Conservation (phyloP, 2,329 filamentous ascomycete genomes). For the Aspergillus pseudoglaucus region DNA sequence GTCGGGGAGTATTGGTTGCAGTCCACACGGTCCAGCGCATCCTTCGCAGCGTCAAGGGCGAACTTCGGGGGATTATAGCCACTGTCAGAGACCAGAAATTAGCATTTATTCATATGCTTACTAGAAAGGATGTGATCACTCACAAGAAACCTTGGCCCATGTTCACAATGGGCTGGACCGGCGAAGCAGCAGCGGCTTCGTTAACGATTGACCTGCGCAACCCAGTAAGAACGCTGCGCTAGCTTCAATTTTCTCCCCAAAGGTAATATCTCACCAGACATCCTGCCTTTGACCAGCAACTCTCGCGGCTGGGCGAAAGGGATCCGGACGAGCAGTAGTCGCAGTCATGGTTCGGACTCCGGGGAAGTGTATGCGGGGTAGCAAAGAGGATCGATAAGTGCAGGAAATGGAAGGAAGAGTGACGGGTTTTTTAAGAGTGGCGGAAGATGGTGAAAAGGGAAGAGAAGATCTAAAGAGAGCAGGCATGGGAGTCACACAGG, state of each 20-base stretch:
- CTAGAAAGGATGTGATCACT: constrained; percentile 17
- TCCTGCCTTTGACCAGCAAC: constrained; percentile 47
- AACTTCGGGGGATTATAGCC: constrained; percentile 93
- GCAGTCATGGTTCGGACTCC: constrained; percentile 34
- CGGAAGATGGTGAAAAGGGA: constrained; percentile 2
- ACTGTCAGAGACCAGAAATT: constrained; percentile 19
- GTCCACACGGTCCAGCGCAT: constrained; percentile 81
- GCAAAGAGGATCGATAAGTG: constrained; percentile 3
- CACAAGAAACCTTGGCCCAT: constrained; percentile 60
- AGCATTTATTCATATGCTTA: neutral
- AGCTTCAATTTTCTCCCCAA: neutral
- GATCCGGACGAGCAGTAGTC: constrained; percentile 31
- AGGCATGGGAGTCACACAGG: neutral
- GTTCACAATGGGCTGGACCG: constrained; percentile 60
- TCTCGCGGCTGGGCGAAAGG: constrained; percentile 42
- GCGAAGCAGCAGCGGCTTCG: constrained; percentile 58
- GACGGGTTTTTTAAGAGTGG: neutral
- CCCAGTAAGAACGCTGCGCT: constrained; percentile 8
- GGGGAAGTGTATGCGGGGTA: constrained; percentile 15
- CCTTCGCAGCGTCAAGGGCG: constrained; percentile 84
- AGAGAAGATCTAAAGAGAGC: constrained; percentile 2
- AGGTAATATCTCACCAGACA: constrained; percentile 37
- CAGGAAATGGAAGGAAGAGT: neutral
- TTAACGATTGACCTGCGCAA: constrained; percentile 56
- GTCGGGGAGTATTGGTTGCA: constrained; percentile 99